These are phyloP conservation scores for Albizia julibrissin DNA, from an alignment of 306 rosid genomes.

Conservation along the genomic window DNA sequence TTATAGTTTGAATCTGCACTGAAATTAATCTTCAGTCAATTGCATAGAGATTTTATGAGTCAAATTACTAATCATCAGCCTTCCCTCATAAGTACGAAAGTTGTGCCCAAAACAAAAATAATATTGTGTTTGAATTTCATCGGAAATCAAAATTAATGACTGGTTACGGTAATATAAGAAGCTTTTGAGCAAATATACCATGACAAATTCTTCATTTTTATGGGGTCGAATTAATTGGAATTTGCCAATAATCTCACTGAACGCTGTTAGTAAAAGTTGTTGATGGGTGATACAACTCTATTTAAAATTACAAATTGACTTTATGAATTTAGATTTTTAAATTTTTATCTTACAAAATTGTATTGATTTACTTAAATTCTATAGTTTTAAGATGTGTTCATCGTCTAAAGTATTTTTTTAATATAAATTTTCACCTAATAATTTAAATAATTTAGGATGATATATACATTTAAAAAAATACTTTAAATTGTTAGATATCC, in stretches of 20 bases:
- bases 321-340: too few species aligned
- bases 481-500: too few species aligned
- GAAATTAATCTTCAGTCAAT: background rate
- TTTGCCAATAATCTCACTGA: background rate
- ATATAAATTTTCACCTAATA: too few species aligned
- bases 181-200: background rate
- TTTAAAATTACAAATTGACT: too few species aligned
- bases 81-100: background rate
- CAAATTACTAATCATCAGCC: background rate
- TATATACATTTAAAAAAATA: too few species aligned
- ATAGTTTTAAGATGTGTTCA: too few species aligned
- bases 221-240: background rate
- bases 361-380: too few species aligned
- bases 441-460: too few species aligned
- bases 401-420: too few species aligned
- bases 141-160: background rate
- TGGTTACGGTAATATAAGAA: background rate
- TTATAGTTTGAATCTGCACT: background rate
- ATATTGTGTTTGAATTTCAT: background rate
- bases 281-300: background rate
- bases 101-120: background rate
- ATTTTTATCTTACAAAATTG: too few species aligned
- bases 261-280: background rate
- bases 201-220: background rate
- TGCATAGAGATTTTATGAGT: background rate